These are phyloP conservation scores for Vitis riparia DNA, from an alignment of 164 flowering plant genomes.

Conservation along the genomic window DNA sequence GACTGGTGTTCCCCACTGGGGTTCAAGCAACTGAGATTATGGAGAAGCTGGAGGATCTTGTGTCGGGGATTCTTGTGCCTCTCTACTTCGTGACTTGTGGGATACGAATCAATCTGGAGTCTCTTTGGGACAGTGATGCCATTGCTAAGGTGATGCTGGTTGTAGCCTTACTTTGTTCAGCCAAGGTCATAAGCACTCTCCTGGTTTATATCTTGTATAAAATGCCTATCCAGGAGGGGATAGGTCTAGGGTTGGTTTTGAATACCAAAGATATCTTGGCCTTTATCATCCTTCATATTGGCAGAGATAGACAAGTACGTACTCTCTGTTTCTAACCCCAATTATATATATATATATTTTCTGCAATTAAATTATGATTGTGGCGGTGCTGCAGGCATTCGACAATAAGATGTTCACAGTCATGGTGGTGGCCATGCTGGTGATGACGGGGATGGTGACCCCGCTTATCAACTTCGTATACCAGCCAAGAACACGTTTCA, in stretches of 20 bases:
- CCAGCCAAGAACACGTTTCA: constrained; percentile 7
- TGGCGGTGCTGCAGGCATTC: constrained; percentile 15
- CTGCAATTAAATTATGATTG: not conserved
- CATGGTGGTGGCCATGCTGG: constrained; percentile 20
- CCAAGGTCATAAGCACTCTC: constrained; percentile 19
- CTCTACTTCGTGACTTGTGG: constrained; percentile 29
- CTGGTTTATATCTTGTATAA: not conserved
- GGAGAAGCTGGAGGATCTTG: constrained; percentile 39
- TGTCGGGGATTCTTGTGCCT: constrained; percentile 34
- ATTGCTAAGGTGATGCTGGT: not conserved
- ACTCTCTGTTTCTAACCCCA: not conserved
- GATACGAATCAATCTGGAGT: constrained; percentile 16
- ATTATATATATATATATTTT: too few species aligned
- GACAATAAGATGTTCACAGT: constrained; percentile 9
- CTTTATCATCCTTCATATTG: constrained; percentile 31
- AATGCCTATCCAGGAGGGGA: constrained; percentile 20
- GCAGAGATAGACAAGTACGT: constrained; percentile 26
- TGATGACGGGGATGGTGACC: constrained; percentile 27
- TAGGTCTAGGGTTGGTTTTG: constrained; percentile 37
- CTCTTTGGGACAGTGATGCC: not conserved
- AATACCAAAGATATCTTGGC: constrained; percentile 44
- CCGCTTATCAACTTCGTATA: constrained; percentile 14
- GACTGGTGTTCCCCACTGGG: constrained; percentile 35
- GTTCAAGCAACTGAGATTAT: constrained; percentile 17
- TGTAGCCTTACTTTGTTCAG: constrained; percentile 5